Conservation (phyloP, 2,329 filamentous ascomycete species). For the Aspergillus uvarum region DNA sequence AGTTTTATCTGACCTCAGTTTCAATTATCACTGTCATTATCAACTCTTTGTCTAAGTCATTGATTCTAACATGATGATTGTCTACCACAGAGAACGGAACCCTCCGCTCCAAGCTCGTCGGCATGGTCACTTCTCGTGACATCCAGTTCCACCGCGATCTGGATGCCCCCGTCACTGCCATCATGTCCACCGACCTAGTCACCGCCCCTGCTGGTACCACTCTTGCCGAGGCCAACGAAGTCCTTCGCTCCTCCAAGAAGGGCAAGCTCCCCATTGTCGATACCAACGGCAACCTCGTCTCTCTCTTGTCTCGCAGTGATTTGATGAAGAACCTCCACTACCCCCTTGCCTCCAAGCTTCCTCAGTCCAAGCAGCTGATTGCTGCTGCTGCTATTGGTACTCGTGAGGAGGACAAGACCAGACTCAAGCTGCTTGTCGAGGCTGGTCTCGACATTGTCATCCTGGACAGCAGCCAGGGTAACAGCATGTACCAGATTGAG, state of each 20-base stretch:
- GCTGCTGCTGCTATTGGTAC: constrained; percentile 95
- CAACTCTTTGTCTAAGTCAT: neutral
- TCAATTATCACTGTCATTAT: neutral
- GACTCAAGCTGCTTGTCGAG: constrained; percentile 84
- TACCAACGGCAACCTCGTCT: constrained; percentile 77
- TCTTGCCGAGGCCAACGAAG: constrained; percentile 84
- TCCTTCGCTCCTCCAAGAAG: constrained; percentile 95
- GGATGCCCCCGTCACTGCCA: constrained; percentile 71
- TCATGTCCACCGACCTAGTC: constrained; percentile 94
- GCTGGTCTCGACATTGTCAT: constrained; percentile 94
- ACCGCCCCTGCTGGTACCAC: constrained; percentile 82
- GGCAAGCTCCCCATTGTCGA: constrained; percentile 95
- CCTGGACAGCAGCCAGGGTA: constrained; percentile 94
- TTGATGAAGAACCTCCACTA: constrained; percentile 99
- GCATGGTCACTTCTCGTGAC: constrained; percentile 96
- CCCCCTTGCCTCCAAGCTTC: constrained; percentile 92
- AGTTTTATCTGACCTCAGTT: constrained; percentile 49
- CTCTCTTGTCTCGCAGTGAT: constrained; percentile 90
- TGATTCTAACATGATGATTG: constrained; percentile 21
- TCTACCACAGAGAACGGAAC: constrained; percentile 72
- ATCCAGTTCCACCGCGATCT: constrained; percentile 89
- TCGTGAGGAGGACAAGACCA: constrained; percentile 84
- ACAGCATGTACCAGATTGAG: constrained; percentile 97
- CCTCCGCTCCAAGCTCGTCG: constrained; percentile 91
- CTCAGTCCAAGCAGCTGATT: constrained; percentile 95